Evolutionary conservation across 108 stramenopile species (phyloP).

Genomic region (Poteriospumella lacustris): DNA sequence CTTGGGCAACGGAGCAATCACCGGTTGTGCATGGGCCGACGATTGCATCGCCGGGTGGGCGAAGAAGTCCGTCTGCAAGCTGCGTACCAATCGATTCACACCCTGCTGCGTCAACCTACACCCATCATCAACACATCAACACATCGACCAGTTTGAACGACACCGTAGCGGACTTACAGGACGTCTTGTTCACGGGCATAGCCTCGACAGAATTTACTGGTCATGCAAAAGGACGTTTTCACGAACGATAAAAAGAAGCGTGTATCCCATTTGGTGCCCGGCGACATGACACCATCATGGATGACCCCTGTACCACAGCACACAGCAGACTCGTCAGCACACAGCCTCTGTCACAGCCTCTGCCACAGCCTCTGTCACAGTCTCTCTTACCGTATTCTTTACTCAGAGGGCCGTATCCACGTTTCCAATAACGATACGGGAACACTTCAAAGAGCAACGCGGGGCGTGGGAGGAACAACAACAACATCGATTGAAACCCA

Average conservation of each 20-base stretch:
- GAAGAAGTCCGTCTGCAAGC: too few species aligned
- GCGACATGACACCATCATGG: background rate
- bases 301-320: background rate
- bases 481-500: background rate
- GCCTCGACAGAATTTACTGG: background rate
- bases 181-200: background rate
- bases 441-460: background rate
- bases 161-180: too few species aligned
- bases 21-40: too few species aligned
- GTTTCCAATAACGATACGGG: background rate
- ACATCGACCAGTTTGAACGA: too few species aligned
- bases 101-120: background rate
- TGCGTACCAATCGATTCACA: background rate
- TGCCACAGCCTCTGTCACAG: background rate
- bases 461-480: background rate
- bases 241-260: background rate
- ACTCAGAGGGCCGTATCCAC: background rate
- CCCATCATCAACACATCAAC: too few species aligned
- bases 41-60: too few species aligned
- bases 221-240: background rate
- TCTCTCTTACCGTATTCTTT: background rate
- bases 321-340: background rate
- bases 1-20: too few species aligned
- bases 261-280: background rate
- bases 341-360: background rate